Conservation (phyloP, 768 basidiomycete genomes). For the Galerina marginata region DNA sequence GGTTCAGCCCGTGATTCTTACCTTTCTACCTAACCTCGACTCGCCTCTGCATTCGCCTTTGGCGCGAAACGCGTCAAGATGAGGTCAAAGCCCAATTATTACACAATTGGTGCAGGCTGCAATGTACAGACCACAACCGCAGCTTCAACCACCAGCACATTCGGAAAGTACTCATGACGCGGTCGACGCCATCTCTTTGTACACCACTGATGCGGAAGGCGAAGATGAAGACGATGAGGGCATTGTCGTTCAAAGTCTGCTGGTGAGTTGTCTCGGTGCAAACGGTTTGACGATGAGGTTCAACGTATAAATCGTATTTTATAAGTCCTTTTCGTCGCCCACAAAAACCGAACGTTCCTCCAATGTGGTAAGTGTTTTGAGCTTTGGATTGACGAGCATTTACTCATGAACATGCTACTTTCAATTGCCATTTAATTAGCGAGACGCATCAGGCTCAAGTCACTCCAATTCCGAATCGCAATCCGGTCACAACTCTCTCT, state of each 20-base stretch:
- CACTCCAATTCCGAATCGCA: not conserved
- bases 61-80: slow-evolving; percentile 2
- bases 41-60: slow-evolving; percentile 3
- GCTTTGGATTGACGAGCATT: not conserved
- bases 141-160: not conserved
- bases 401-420: not conserved
- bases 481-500: slow-evolving; percentile 14
- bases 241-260: slow-evolving; percentile 22
- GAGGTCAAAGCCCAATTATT: too few species aligned
- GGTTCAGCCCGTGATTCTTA: not conserved
- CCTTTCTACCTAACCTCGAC: slow-evolving; percentile 5
- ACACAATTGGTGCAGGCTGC: not conserved
- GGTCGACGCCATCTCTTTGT: slow-evolving; percentile 12
- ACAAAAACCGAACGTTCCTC: not conserved
- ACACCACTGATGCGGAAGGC: slow-evolving; percentile 25
- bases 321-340: not conserved
- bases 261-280: slow-evolving; percentile 15
- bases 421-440: not conserved
- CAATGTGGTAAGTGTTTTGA: not conserved
- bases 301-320: not conserved
- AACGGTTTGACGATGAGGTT: not conserved
- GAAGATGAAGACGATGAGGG: slow-evolving; percentile 24
- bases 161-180: not conserved
- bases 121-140: too few species aligned
- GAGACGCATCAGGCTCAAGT: too few species aligned